Conservation (phyloP, 441 rosid species). For the Codiaeum variegatum region DNA sequence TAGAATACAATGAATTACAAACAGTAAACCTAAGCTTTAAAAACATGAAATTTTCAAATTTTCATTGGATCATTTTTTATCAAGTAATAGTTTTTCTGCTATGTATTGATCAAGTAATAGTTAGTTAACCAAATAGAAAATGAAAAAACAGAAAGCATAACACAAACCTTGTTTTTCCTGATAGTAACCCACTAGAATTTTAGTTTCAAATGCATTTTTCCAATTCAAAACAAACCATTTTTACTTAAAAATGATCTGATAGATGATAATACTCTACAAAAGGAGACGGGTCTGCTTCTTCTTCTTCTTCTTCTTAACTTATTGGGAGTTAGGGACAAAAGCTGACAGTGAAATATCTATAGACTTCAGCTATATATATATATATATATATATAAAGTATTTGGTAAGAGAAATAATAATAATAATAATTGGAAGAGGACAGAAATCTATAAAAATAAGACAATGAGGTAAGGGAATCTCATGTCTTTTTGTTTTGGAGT, state of each 20-base stretch:
- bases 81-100: no score
- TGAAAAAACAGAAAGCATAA: background rate
- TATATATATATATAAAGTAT: background rate
- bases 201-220: background rate
- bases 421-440: slow-evolving; percentile 17
- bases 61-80: no score
- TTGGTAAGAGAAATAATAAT: background rate
- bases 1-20: background rate
- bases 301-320: background rate
- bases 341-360: slow-evolving; percentile 2
- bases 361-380: background rate
- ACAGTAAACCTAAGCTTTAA: background rate
- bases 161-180: slow-evolving; percentile 2
- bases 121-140: background rate
- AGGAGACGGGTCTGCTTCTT: background rate
- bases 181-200: background rate
- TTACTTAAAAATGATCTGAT: background rate
- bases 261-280: background rate
- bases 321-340: background rate
- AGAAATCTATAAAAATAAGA: slow-evolving; percentile 10
- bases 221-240: background rate
- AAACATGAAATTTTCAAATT: no score
- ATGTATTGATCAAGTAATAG: no score
- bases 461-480: slow-evolving; percentile 13
- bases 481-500: slow-evolving; percentile 8